phyloP scores from a whole-genome alignment of 78 protist species.

The Cavenderia fasciculata region DNA sequence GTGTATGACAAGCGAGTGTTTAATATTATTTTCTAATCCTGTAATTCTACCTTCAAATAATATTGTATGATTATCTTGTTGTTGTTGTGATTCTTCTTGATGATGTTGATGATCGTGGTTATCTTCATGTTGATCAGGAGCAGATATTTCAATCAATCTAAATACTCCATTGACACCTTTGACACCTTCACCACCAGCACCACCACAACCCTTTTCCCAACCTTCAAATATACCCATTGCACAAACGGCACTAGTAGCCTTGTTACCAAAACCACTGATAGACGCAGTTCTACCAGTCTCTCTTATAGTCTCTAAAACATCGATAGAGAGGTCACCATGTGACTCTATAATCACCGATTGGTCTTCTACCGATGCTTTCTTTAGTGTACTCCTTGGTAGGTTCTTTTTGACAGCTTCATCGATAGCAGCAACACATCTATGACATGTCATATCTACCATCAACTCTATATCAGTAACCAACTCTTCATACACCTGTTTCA shows the following conservation, averaged over 20 bases:
- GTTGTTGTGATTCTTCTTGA: background rate
- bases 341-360: too few relatives aligned
- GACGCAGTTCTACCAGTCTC: slow-evolving; percentile 24
- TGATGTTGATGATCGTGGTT: too few relatives aligned
- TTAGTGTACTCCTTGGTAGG: background rate
- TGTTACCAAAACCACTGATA: slow-evolving; percentile 24
- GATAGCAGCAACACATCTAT: slow-evolving; percentile 34
- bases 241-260: slow-evolving; percentile 29
- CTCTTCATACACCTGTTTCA: background rate
- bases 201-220: slow-evolving; percentile 71
- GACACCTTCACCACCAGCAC: slow-evolving; percentile 60
- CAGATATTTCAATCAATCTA: slow-evolving; percentile 6
- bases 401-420: background rate
- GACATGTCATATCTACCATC: slow-evolving; percentile 60
- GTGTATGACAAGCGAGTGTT: slow-evolving; percentile 47
- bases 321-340: slow-evolving; percentile 18
- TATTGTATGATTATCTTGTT: background rate
- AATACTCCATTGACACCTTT: slow-evolving; percentile 54
- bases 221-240: slow-evolving; percentile 45
- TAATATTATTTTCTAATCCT: slow-evolving; percentile 2
- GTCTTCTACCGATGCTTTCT: background rate
- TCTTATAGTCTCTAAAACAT: slow-evolving; percentile 30
- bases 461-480: slow-evolving; percentile 20
- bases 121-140: background rate
- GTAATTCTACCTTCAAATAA: slow-evolving; percentile 51